Percentiles rank a stretch among this genome's conserved stretches.
Evolutionary conservation across 345 rosid species (phyloP).

Genomic region (Dovyalis caffra): DNA sequence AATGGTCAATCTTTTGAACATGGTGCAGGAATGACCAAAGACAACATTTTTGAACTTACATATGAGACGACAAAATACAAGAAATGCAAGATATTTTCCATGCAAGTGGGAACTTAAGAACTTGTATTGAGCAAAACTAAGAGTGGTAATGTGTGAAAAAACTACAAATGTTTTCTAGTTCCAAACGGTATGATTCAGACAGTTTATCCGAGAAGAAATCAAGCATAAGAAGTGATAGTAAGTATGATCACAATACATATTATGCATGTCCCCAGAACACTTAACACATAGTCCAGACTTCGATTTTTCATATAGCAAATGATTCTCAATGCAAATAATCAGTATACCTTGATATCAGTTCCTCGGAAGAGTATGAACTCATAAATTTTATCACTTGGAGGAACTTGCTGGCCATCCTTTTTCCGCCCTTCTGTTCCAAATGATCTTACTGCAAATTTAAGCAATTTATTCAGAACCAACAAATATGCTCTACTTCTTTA

Average conservation of each 20-base stretch:
- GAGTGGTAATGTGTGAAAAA: neutral
- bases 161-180: neutral
- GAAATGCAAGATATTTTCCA: too few species aligned
- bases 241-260: neutral
- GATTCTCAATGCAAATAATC: too few species aligned
- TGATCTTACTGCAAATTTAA: conserved; percentile 16
- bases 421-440: conserved; percentile 28
- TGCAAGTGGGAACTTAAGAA: too few species aligned
- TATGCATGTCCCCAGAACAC: neutral
- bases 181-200: neutral
- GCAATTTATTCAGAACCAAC: neutral
- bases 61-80: neutral
- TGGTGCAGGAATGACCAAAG: neutral
- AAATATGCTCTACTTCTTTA: neutral
- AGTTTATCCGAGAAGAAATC: neutral
- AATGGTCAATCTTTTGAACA: neutral
- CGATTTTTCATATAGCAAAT: neutral
- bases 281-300: neutral
- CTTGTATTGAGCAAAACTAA: too few species aligned
- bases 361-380: conserved; percentile 24
- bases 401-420: conserved; percentile 20
- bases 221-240: neutral
- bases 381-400: conserved; percentile 22
- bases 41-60: neutral
- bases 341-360: conserved; percentile 22